Evolutionary conservation across 805 yeast species (phyloP).

Genomic region (Candida montana): DNA sequence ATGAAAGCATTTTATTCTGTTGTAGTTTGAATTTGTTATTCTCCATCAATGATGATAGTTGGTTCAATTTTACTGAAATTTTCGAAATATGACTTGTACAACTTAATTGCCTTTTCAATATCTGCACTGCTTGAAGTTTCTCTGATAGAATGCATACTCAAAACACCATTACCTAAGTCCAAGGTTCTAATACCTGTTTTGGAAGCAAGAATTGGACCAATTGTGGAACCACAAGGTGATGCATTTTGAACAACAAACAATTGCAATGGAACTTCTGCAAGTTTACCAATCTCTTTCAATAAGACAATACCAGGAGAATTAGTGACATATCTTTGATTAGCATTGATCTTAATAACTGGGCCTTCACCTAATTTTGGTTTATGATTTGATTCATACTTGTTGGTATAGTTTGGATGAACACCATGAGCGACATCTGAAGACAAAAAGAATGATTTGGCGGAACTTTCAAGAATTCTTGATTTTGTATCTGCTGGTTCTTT

Average conservation of each 20-base stretch:
- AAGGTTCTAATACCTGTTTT: constrained; percentile 82
- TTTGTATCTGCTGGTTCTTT: constrained; percentile 26
- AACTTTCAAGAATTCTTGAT: constrained; percentile 45
- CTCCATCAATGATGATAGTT: constrained; percentile 35
- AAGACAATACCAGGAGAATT: constrained; percentile 85
- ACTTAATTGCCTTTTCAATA: constrained; percentile 51
- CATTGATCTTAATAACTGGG: constrained; percentile 89
- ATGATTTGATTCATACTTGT: constrained; percentile 71
- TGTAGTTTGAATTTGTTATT: constrained; percentile 3
- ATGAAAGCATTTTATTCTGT: not conserved
- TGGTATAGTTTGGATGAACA: constrained; percentile 85
- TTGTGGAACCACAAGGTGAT: constrained; percentile 93
- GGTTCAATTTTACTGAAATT: constrained; percentile 37
- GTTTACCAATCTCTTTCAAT: constrained; percentile 63
- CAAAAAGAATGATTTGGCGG: constrained; percentile 76
- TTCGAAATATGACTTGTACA: constrained; percentile 62
- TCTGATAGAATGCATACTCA: constrained; percentile 90
- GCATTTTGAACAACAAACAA: constrained; percentile 90
- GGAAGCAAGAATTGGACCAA: constrained; percentile 89
- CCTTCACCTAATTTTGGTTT: constrained; percentile 81
- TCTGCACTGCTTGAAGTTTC: constrained; percentile 86
- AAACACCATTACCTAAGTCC: constrained; percentile 87
- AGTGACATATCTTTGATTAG: constrained; percentile 93
- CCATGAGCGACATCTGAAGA: constrained; percentile 98
- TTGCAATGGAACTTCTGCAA: constrained; percentile 75